A percentile compares a stretch with the other conserved stretches of the same genome.
phyloP scores from a whole-genome alignment of 1,139 yeast genomes.

The Saccharomycopsis hybrid region DNA sequence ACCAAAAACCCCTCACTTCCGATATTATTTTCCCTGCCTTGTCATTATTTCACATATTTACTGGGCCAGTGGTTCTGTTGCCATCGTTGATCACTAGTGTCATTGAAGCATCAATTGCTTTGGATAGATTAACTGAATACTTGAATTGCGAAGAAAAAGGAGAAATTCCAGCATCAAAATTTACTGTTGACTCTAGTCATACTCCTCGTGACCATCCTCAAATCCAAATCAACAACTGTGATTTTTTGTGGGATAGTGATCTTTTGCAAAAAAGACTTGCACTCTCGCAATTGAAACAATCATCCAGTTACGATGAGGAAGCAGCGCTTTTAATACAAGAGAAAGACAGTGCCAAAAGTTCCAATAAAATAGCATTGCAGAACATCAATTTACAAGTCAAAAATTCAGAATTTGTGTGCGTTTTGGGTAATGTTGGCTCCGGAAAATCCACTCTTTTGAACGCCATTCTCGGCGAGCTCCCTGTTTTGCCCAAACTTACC shows the following conservation, averaged over 20 bases:
- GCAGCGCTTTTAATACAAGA: background rate
- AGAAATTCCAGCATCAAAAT: constrained; percentile 21
- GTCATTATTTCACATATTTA: constrained; percentile 50
- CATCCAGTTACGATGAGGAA: background rate
- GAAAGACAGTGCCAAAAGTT: no score
- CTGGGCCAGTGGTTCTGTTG: constrained; percentile 52
- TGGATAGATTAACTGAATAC: constrained; percentile 48
- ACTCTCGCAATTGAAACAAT: background rate
- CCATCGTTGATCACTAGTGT: constrained; percentile 49
- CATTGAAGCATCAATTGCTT: constrained; percentile 54
- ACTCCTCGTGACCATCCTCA: constrained; percentile 29
- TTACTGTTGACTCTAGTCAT: constrained; percentile 1
- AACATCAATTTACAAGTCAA: constrained; percentile 44
- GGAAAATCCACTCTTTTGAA: constrained; percentile 69
- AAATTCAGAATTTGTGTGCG: constrained; percentile 59
- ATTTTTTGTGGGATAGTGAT: constrained; percentile 42
- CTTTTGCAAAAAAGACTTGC: constrained; percentile 18
- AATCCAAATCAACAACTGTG: constrained; percentile 37
- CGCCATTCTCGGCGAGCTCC: constrained; percentile 55
- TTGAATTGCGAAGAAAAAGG: constrained; percentile 42
- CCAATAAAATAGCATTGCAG: constrained; percentile 39
- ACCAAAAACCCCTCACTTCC: constrained; percentile 49
- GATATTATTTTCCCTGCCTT: constrained; percentile 71
- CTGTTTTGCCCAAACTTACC: constrained; percentile 24
- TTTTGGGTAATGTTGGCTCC: constrained; percentile 73